Base-by-base conservation (phyloP, 2,329 filamentous ascomycete genomes). In the Aureobasidium vineae region DNA sequence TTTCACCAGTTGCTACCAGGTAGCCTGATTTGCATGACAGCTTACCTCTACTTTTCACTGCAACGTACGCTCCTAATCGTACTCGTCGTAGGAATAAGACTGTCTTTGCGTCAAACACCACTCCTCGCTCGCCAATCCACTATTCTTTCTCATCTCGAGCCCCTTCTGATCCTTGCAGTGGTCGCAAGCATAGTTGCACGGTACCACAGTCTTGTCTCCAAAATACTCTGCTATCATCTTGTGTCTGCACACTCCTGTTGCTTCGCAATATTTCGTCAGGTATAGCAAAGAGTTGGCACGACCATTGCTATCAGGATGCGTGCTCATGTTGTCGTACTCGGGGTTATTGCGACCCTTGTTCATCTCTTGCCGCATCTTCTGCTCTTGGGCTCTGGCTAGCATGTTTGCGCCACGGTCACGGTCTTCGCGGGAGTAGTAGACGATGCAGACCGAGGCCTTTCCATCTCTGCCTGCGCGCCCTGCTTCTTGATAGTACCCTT, bases 401-500 rank as follows among this genome's bases (percentile, higher is more conserved):
- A 85, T 81, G 31, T 77, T 78, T 11, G 84, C 86, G 11, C 90
- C 86, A 1, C 92, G 85, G 73, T 97, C 90, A 31, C 91, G 83
- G 73, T 97, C 93, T 76, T 96, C 91, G 15, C 90, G 86, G 68
- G 88, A 92, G 78, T 97, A 98, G 77, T 97, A 97, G 65, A 98
- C 80, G 64, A 97, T 91, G 74, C 92, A 97, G 68, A 90, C 86
- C 38, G 90, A 89, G 0, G 92, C 92, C 69, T 94, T 93, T 28
- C 92, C 91, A 72, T 98, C 94, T 47, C 94, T 86, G 0, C 94
- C 94, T 6, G 93, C 94, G 45, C 94, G 89, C 0, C 94, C 94
- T 1, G 92, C 93, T 82, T 98, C 94, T 78, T 98, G 94, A 73
- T 97, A 97, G 75, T 95, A 97, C 1, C 93, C 92, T 76, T 98